Conservation (phyloP, 305 asterid species). For the Fraxinus platypoda region DNA sequence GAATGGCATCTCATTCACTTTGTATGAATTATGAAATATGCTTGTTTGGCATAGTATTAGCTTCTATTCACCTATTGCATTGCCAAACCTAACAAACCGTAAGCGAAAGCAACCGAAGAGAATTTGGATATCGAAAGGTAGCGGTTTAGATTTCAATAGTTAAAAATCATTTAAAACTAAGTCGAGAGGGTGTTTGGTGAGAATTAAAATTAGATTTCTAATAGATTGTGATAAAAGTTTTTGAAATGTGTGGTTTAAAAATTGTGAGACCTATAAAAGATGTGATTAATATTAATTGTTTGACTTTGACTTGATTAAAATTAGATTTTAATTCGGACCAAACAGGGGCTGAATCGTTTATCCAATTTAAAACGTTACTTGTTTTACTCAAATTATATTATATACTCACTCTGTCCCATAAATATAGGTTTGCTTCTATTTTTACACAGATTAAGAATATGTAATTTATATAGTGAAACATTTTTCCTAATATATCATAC, state of each 20-base stretch:
- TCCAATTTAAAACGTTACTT: background rate
- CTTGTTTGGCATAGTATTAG: background rate
- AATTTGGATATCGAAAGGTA: background rate
- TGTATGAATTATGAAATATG: background rate
- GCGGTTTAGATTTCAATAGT: background rate
- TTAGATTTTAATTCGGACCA: too few relatives aligned
- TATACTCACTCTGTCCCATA: background rate
- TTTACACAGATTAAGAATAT: background rate
- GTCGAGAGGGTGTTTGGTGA: too few relatives aligned
- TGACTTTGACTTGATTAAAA: too few relatives aligned
- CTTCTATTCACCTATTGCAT: background rate
- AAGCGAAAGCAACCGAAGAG: background rate
- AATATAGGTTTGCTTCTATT: too few relatives aligned
- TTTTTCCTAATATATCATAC: background rate
- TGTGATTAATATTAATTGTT: too few relatives aligned
- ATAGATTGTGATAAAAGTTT: too few relatives aligned
- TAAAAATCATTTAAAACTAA: too few relatives aligned
- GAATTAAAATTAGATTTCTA: too few relatives aligned
- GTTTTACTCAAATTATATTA: background rate
- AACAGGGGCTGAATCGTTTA: too few relatives aligned
- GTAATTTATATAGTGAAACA: background rate
- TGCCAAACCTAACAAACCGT: background rate
- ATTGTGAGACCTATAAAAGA: too few relatives aligned
- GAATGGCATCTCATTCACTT: background rate
- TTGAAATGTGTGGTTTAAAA: too few relatives aligned